Conservation (phyloP, 805 yeast genomes). For the Danielia oregonensis region DNA sequence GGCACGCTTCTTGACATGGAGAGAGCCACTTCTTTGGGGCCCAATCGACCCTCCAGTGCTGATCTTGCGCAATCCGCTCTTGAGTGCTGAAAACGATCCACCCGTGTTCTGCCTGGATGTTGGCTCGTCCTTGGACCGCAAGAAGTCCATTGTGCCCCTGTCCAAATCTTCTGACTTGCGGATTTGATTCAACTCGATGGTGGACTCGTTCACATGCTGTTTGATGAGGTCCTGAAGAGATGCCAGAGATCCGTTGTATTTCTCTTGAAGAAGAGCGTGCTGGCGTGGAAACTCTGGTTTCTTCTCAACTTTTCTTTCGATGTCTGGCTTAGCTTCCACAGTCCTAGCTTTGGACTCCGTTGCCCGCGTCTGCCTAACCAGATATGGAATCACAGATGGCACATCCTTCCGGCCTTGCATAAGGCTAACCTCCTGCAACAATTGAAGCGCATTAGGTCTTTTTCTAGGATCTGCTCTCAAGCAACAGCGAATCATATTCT, state of each 20-base stretch:
- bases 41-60: conserved; percentile 34
- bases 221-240: conserved; percentile 30
- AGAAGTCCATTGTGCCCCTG: conserved; percentile 32
- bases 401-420: conserved; percentile 48
- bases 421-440: conserved; percentile 62
- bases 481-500: conserved; percentile 58
- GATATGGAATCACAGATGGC: conserved; percentile 40
- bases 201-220: conserved; percentile 26
- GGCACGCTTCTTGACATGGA: conserved; percentile 15
- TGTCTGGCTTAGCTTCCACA: conserved; percentile 40
- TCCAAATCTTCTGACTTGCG: conserved; percentile 18
- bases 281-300: neutral
- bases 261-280: too few species aligned
- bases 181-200: conserved; percentile 15
- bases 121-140: conserved; percentile 28
- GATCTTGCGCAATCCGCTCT: conserved; percentile 33
- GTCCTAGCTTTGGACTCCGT: neutral
- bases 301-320: conserved; percentile 25
- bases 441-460: conserved; percentile 72
- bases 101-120: conserved; percentile 33
- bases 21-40: conserved; percentile 13
- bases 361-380: conserved; percentile 18
- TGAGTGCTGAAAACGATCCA: conserved; percentile 34
- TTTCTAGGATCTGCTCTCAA: conserved; percentile 63
- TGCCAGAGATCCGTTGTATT: conserved; percentile 4